Conservation (phyloP, 495 filamentous ascomycete genomes). For the Aspergillus heteromorphus region DNA sequence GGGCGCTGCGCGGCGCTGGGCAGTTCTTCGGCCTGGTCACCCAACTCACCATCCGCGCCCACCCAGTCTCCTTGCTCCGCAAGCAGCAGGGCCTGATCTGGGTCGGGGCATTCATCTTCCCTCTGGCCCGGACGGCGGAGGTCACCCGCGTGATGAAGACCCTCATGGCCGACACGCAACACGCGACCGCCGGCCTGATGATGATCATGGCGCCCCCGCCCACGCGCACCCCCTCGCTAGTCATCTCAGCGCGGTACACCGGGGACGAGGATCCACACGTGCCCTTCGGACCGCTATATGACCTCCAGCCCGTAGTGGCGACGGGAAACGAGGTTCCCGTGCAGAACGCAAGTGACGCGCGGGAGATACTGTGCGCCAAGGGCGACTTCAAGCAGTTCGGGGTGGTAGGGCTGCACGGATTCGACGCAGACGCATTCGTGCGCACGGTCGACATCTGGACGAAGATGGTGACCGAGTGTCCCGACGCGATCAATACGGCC, state of each 20-base stretch:
- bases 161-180: not conserved
- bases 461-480: not conserved
- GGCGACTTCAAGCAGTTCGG: not conserved
- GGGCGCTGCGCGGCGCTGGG: not conserved
- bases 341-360: not conserved
- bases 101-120: not conserved
- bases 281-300: not conserved
- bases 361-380: not conserved
- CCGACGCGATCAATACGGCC: not conserved
- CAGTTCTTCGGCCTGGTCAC: slow-evolving; percentile 1
- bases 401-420: not conserved
- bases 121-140: not conserved
- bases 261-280: not conserved
- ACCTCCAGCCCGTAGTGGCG: not conserved
- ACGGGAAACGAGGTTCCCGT: not conserved
- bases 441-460: not conserved
- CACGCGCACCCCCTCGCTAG: not conserved
- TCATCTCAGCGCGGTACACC: not conserved
- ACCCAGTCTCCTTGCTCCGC: not conserved
- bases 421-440: not conserved
- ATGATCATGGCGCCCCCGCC: not conserved
- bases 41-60: not conserved
- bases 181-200: not conserved
- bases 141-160: not conserved
- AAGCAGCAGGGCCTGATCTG: not conserved